Percentiles rank a stretch among this genome's conserved stretches.
These are phyloP conservation scores for Diaporthe ilicicola DNA, from an alignment of 2,329 filamentous ascomycete species.

Conservation along the genomic window DNA sequence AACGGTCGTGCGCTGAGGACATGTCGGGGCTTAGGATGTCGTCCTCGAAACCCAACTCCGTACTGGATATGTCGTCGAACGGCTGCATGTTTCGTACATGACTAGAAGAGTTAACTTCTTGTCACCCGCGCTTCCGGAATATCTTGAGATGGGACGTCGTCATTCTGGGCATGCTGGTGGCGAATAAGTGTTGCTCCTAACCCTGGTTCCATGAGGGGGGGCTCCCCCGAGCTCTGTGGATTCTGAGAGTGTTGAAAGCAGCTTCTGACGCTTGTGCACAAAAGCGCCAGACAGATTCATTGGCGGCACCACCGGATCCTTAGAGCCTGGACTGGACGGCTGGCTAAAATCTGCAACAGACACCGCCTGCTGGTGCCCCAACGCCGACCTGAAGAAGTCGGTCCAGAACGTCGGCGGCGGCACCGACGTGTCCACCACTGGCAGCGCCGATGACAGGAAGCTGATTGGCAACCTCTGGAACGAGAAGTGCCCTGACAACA, in stretches of 20 bases:
- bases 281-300: no score
- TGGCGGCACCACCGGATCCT: background rate
- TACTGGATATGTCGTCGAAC: constrained; percentile 26
- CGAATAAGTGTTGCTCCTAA: constrained; percentile 3
- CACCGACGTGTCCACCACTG: background rate
- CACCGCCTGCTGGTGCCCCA: constrained; percentile 7
- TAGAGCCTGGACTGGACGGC: background rate
- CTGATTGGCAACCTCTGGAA: background rate
- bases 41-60: constrained; percentile 27
- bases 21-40: constrained; percentile 1
- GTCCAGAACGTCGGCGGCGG: background rate
- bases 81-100: constrained; percentile 19
- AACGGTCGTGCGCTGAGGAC: background rate
- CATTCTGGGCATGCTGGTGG: background rate
- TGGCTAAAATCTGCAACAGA: background rate
- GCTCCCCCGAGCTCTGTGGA: no score
- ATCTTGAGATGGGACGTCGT: background rate
- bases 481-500: background rate
- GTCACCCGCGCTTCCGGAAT: background rate
- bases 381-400: background rate
- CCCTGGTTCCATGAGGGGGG: background rate
- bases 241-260: no score
- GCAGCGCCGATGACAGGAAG: background rate
- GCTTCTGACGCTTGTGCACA: no score
- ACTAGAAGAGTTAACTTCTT: background rate